Percentiles rank a stretch among this genome's conserved stretches.
These are phyloP conservation scores for Orobanche coerulescens DNA, from an alignment of 257 asterid genomes.

Conservation along the genomic window DNA sequence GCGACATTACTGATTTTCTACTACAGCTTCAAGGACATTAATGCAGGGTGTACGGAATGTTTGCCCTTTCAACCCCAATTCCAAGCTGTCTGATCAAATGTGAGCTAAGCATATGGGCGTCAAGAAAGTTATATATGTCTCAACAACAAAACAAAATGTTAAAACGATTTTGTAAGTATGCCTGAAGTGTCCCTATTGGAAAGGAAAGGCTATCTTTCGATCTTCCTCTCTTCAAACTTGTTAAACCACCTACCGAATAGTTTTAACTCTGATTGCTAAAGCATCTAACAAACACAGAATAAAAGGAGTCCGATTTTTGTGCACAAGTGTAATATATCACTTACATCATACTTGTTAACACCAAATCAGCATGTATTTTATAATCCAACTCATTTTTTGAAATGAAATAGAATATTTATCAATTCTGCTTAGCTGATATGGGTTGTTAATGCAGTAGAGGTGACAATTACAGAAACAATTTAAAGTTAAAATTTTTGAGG, in stretches of 20 bases:
- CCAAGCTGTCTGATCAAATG: neutral
- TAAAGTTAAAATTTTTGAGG: neutral
- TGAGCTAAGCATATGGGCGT: neutral
- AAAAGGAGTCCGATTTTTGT: neutral
- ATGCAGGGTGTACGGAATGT: neutral
- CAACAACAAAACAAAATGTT: neutral
- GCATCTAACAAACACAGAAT: neutral
- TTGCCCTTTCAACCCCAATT: neutral
- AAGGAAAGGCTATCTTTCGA: no score
- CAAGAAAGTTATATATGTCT: neutral
- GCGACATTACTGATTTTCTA: neutral
- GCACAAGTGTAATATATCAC: neutral
- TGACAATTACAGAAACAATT: neutral
- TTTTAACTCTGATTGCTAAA: neutral
- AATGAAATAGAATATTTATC: neutral
- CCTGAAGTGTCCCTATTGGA: neutral
- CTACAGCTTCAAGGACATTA: neutral
- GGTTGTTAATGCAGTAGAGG: constrained; percentile 3
- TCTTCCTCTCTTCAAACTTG: no score
- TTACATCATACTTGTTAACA: neutral
- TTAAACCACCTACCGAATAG: neutral
- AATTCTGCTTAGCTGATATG: constrained; percentile 1
- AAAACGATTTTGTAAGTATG: neutral
- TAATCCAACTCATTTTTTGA: neutral
- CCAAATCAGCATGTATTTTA: neutral